These are phyloP conservation scores for Linum lewisii DNA, from an alignment of 345 rosid genomes.

Conservation along the genomic window DNA sequence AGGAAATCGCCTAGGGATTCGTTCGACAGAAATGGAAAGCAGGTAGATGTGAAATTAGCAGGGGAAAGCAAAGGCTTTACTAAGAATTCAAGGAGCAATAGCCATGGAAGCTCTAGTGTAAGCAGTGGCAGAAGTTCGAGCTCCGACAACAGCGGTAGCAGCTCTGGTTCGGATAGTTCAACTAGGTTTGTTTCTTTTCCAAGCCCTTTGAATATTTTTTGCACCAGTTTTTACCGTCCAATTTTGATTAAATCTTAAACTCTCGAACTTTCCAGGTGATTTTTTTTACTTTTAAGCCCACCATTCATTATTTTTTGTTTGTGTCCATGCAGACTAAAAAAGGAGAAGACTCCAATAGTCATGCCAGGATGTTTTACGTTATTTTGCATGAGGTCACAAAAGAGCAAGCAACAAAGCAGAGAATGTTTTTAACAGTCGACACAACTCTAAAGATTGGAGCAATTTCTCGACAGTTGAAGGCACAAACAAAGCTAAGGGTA, in stretches of 20 bases:
- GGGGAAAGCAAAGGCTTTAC: slow-evolving; percentile 5
- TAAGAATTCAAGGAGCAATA: slow-evolving; percentile 8
- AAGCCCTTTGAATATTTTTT: not conserved
- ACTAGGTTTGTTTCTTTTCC: slow-evolving; percentile 22
- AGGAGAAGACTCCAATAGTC: not conserved
- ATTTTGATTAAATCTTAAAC: too few species aligned
- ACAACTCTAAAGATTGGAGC: too few species aligned
- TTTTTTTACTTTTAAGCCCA: too few species aligned
- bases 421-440: slow-evolving; percentile 18
- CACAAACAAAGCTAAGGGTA: too few species aligned
- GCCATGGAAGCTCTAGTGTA: slow-evolving; percentile 5
- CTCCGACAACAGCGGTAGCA: slow-evolving; percentile 9
- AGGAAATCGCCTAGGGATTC: slow-evolving; percentile 22
- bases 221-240: not conserved
- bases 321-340: not conserved
- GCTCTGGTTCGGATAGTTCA: slow-evolving; percentile 14
- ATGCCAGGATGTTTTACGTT: slow-evolving; percentile 30
- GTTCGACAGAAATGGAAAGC: slow-evolving; percentile 14
- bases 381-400: slow-evolving; percentile 16
- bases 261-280: too few species aligned
- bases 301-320: not conserved
- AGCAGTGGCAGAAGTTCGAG: slow-evolving; percentile 9
- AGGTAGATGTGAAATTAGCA: not conserved
- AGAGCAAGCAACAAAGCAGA: slow-evolving; percentile 8
- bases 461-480: too few species aligned